These are phyloP conservation scores for Cryptosporidium xiaoi DNA, from an alignment of 169 alveolate species.

Conservation along the genomic window DNA sequence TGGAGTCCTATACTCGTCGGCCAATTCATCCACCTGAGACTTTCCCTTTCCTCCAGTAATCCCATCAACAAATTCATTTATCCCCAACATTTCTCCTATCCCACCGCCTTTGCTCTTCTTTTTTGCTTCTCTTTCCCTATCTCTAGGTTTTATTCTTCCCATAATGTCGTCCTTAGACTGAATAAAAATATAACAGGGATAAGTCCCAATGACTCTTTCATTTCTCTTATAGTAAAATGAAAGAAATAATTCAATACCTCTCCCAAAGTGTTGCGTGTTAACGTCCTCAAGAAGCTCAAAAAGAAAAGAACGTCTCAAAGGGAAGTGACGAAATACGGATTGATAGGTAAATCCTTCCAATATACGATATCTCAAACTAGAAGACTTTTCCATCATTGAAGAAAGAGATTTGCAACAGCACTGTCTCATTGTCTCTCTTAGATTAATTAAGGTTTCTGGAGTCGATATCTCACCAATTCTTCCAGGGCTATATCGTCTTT, in stretches of 20 bases:
- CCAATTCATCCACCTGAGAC: background rate
- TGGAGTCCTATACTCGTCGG: constrained; percentile 1
- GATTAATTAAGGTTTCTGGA: constrained; percentile 46
- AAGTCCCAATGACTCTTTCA: constrained; percentile 55
- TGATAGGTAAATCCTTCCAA: constrained; percentile 55
- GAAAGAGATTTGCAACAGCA: constrained; percentile 34
- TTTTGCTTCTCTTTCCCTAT: background rate
- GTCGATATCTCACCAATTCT: constrained; percentile 28
- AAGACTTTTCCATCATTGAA: constrained; percentile 51
- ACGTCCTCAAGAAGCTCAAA: constrained; percentile 63
- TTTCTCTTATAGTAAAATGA: constrained; percentile 53
- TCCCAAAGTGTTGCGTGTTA: constrained; percentile 40
- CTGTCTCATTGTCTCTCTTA: constrained; percentile 63
- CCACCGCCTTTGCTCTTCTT: background rate
- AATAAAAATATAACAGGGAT: constrained; percentile 60
- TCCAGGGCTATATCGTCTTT: background rate
- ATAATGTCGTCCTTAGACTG: constrained; percentile 34
- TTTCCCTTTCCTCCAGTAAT: too few relatives aligned
- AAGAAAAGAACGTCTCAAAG: constrained; percentile 62
- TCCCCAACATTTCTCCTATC: background rate
- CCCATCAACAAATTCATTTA: constrained; percentile 9
- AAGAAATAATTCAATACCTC: constrained; percentile 50
- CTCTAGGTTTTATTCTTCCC: background rate
- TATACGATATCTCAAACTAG: constrained; percentile 21
- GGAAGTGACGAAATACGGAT: constrained; percentile 48